Base-by-base conservation (phyloP, 1,284 basidiomycete genomes). In the Earliella scabrosa region DNA sequence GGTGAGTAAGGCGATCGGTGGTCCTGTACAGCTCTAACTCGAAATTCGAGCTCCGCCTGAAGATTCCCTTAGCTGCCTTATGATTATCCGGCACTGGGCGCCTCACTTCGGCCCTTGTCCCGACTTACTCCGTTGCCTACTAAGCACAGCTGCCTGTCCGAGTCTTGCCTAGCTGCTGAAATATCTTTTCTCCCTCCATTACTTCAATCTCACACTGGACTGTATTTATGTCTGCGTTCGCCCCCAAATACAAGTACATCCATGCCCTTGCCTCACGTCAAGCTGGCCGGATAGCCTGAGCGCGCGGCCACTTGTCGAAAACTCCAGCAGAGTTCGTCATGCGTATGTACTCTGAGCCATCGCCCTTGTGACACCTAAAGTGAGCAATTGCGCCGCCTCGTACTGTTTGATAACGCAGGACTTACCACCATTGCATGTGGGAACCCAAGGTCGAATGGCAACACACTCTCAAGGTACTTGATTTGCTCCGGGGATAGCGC, bases 371-470 rank as follows among this genome's bases (percentile, higher is more conserved):
- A n/a, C n/a, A n/a, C n/a, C n/a, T n/a, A n/a, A n/a, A n/a, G n/a
- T 40, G 5, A 14, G 16, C 21, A 11, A 23, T 18, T 8, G 14
- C 16, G 39, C 24, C 21, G 2, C 24, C 39, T 23, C 21, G 35
- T 40, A 18, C 18, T 16, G 13, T 31, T 7, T 31, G 29, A 18
- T 31, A 6, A 31, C 29, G 29, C 29, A 31, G 7, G 29, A 31
- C 29, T 31, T 13, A 31, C 29, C 29, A 31, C 29, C 29, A 31
- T 31, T 13, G 29, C 29, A 38, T 60, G 52, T 0, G 80, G 80
- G 68, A 82, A 82, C 0, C 79, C 81, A 16, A 54, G 63, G 34
- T 79, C 71, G 63, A 81, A 80, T 0, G 74, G 70, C n/a, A 74
- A 10, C 10, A 76, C 60, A 18, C 67, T 68, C 56, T 82, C 81